Evolutionary conservation across 192 early-diverging fungal genomes (phyloP).

Genomic region (Spizellomyces sp.): DNA sequence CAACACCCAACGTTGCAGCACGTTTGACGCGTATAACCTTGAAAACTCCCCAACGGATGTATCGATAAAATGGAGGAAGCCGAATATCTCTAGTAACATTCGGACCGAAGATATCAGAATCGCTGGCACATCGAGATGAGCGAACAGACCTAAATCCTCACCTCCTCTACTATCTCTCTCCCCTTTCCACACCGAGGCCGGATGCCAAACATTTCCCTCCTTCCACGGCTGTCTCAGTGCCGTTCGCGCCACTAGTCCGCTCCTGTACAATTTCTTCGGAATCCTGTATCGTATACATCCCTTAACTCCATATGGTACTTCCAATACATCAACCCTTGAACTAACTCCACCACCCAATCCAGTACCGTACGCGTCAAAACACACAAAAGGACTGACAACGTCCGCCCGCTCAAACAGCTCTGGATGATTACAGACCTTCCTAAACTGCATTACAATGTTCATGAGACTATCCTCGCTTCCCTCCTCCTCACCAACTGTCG

Average conservation of each 20-base stretch:
- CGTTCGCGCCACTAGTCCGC: background rate
- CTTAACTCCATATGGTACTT: constrained; percentile 12
- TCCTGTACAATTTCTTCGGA: constrained; percentile 1
- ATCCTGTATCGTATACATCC: background rate
- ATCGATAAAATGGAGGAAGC: constrained; percentile 9
- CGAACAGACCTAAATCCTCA: too few species aligned
- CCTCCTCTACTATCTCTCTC: too few species aligned
- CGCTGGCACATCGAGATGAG: too few species aligned
- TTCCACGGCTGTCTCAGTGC: too few species aligned
- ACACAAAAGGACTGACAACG: constrained; percentile 68
- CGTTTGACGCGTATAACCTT: background rate
- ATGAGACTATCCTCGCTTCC: constrained; percentile 65
- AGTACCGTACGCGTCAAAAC: background rate
- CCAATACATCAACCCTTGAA: constrained; percentile 43
- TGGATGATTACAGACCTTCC: constrained; percentile 93
- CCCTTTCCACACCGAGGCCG: too few species aligned
- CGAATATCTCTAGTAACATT: background rate
- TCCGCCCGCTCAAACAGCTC: constrained; percentile 87
- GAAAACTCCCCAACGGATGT: constrained; percentile 2
- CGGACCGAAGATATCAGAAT: too few species aligned
- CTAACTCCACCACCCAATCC: background rate
- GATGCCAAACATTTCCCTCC: too few species aligned
- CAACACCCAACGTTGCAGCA: constrained; percentile 16
- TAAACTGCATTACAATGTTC: constrained; percentile 95
- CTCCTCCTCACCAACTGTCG: constrained; percentile 31